Evolutionary conservation across 495 filamentous ascomycete genomes (phyloP).

Genomic region (Aspergillus heteromorphus): DNA sequence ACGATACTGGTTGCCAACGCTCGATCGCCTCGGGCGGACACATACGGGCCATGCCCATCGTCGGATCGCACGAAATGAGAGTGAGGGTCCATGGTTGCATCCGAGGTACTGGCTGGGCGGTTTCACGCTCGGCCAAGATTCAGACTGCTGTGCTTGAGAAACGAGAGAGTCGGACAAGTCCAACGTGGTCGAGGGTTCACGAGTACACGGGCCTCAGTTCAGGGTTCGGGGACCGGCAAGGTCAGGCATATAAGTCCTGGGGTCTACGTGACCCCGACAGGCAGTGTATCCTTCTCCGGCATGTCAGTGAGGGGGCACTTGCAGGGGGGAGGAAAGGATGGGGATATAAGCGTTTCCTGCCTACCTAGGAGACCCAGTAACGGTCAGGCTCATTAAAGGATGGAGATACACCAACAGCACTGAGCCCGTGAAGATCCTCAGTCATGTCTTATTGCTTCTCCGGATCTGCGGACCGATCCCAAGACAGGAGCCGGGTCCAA

Average conservation of each 20-base stretch:
- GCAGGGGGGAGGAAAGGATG: conserved; percentile 7
- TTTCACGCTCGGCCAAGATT: neutral
- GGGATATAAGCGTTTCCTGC: conserved; percentile 7
- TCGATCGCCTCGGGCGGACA: conserved; percentile 25
- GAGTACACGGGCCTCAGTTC: neutral
- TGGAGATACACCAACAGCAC: conserved; percentile 5
- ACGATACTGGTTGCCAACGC: conserved; percentile 31
- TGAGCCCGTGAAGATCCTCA: conserved; percentile 9
- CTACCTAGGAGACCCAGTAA: conserved; percentile 5
- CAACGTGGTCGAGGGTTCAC: neutral
- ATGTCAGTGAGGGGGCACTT: neutral
- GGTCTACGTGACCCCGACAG: conserved; percentile 1
- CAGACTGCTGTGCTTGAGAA: neutral
- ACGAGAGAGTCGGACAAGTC: neutral
- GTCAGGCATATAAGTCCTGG: conserved; percentile 1
- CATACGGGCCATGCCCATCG: conserved; percentile 11
- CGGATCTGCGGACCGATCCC: conserved; percentile 16
- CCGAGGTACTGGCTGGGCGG: neutral
- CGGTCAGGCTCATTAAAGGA: conserved; percentile 2
- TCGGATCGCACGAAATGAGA: conserved; percentile 13
- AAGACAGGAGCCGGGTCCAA: conserved; percentile 18
- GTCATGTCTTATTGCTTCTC: conserved; percentile 23
- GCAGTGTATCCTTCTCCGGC: neutral
- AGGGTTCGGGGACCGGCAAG: neutral
- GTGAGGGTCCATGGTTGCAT: conserved; percentile 16